phyloP scores from a whole-genome alignment of 2,329 filamentous ascomycete genomes.

The Penicillium sp. region DNA sequence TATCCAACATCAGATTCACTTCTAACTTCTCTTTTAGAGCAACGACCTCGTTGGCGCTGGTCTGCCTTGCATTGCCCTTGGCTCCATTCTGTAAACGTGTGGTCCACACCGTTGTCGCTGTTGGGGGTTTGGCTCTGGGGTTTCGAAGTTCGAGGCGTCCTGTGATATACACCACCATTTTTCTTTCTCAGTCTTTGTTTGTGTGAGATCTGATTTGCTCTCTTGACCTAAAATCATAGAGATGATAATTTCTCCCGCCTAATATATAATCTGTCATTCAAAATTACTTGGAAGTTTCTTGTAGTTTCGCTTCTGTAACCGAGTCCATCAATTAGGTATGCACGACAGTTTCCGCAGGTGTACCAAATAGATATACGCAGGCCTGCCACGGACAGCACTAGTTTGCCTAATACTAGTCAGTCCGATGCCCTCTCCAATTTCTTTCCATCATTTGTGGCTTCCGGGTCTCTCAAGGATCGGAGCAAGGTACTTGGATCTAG shows the following conservation, averaged over 20 bases:
- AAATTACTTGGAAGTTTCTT: neutral
- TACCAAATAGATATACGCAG: too few species aligned
- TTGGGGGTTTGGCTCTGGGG: conserved; percentile 1
- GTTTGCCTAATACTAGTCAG: too few species aligned
- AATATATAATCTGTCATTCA: conserved; percentile 27
- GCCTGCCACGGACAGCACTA: too few species aligned
- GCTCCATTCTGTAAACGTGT: conserved; percentile 44
- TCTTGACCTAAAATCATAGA: conserved; percentile 18
- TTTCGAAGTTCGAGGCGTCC: conserved; percentile 19
- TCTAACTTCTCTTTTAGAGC: conserved; percentile 33
- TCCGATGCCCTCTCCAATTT: too few species aligned
- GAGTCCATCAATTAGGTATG: too few species aligned
- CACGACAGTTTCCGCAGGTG: too few species aligned
- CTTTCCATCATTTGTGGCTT: too few species aligned
- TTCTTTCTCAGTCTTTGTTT: conserved; percentile 24
- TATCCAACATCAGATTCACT: accelerated
- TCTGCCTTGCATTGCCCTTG: conserved; percentile 48
- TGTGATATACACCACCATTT: conserved; percentile 24
- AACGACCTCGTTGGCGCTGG: conserved; percentile 44
- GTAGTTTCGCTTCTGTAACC: too few species aligned
- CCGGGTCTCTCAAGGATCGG: too few species aligned
- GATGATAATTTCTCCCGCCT: conserved; percentile 19
- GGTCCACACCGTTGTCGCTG: neutral
- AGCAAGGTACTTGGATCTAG: too few species aligned
- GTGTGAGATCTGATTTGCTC: conserved; percentile 16